Evolutionary conservation across 1,284 basidiomycete species (phyloP).

Genomic region (Abortiporus biennis): DNA sequence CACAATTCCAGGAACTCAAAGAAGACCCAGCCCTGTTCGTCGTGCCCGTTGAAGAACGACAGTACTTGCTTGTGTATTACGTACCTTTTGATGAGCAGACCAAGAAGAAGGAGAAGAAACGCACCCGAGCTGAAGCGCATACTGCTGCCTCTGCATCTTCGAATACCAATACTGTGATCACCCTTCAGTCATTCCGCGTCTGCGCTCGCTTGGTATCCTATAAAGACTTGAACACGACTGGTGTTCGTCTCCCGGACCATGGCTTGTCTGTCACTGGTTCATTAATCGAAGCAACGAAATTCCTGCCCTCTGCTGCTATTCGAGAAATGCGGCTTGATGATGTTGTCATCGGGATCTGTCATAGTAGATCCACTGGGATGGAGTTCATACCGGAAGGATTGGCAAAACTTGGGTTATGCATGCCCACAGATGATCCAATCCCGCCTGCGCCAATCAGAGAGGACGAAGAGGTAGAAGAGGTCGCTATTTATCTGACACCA

Average conservation of each 20-base stretch:
- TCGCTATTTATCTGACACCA: slow-evolving; percentile 47
- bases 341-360: slow-evolving; percentile 55
- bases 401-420: slow-evolving; percentile 57
- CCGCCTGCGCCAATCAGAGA: slow-evolving; percentile 25
- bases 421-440: slow-evolving; percentile 20
- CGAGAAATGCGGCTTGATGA: slow-evolving; percentile 27
- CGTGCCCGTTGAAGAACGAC: slow-evolving; percentile 47
- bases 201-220: slow-evolving; percentile 64
- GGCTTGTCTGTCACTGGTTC: slow-evolving; percentile 62
- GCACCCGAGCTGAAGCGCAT: slow-evolving; percentile 21
- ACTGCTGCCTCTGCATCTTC: no score
- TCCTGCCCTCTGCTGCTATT: slow-evolving; percentile 27
- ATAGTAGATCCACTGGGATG: slow-evolving; percentile 55
- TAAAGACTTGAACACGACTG: slow-evolving; percentile 60
- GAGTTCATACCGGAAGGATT: slow-evolving; percentile 68
- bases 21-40: slow-evolving; percentile 29
- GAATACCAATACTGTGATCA: slow-evolving; percentile 35
- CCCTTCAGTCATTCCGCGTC: slow-evolving; percentile 57
- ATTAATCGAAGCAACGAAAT: slow-evolving; percentile 49
- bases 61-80: slow-evolving; percentile 72
- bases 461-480: slow-evolving; percentile 32
- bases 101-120: slow-evolving; percentile 25
- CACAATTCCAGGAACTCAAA: slow-evolving; percentile 20
- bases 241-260: slow-evolving; percentile 64
- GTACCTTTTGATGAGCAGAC: slow-evolving; percentile 37